A percentile compares a stretch with the other conserved stretches of the same genome.
phyloP scores from a whole-genome alignment of 1,284 basidiomycete species.

The Paramarasmius palmivorus region DNA sequence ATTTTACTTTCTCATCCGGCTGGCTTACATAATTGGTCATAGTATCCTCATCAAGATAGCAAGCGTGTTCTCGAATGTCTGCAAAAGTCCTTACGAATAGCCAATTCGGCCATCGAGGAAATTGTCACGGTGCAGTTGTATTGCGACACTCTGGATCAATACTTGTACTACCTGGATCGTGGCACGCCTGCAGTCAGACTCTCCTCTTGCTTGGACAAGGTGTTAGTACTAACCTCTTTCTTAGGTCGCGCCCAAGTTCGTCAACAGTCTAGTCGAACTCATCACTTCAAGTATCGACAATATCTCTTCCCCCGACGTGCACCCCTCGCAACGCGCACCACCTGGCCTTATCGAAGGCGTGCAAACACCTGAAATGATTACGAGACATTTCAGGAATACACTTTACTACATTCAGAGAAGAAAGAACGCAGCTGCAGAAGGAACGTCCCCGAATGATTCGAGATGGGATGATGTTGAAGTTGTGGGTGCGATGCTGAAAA shows the following conservation, averaged over 20 bases:
- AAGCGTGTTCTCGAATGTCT: slow-evolving; percentile 94
- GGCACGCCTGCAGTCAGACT: slow-evolving; percentile 80
- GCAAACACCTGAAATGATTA: slow-evolving; percentile 89
- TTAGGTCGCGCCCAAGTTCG: slow-evolving; percentile 89
- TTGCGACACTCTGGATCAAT: slow-evolving; percentile 91
- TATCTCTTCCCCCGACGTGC: slow-evolving; percentile 80
- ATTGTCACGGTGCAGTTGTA: slow-evolving; percentile 93
- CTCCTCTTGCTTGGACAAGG: slow-evolving; percentile 3
- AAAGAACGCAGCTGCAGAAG: slow-evolving; percentile 59
- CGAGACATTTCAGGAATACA: slow-evolving; percentile 90
- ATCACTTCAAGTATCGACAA: slow-evolving; percentile 90
- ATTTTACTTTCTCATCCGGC: neutral
- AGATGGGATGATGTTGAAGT: slow-evolving; percentile 87
- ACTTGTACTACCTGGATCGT: slow-evolving; percentile 92
- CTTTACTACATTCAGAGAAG: slow-evolving; percentile 79
- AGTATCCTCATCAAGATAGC: slow-evolving; percentile 90
- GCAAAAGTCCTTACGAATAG: slow-evolving; percentile 91
- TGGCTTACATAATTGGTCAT: neutral
- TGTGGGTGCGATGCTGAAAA: slow-evolving; percentile 83
- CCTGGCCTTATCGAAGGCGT: slow-evolving; percentile 88
- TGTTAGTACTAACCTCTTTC: slow-evolving; percentile 9
- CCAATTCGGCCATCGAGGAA: slow-evolving; percentile 91
- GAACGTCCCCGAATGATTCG: slow-evolving; percentile 39
- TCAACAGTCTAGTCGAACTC: slow-evolving; percentile 91
- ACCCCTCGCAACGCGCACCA: slow-evolving; percentile 78